These are phyloP conservation scores for Galerina marginata DNA, from an alignment of 768 basidiomycete genomes.

Conservation along the genomic window DNA sequence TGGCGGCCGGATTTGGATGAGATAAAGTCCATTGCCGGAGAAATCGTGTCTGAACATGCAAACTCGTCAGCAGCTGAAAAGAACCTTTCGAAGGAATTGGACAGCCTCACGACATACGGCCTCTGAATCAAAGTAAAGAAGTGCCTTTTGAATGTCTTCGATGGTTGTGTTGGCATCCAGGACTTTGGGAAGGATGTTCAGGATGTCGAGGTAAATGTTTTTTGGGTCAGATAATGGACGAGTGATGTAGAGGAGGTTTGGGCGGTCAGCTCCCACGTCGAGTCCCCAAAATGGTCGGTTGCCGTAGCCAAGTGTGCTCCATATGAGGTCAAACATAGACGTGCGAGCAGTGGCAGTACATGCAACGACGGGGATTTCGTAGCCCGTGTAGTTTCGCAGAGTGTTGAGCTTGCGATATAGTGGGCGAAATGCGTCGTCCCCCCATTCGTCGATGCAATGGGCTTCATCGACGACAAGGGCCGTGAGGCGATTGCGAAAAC, in stretches of 20 bases:
- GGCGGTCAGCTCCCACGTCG: constrained; percentile 1
- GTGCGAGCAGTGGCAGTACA: constrained; percentile 33
- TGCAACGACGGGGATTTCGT: constrained; percentile 31
- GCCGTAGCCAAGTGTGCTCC: constrained; percentile 21
- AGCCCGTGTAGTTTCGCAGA: constrained; percentile 28
- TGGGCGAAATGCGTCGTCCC: constrained; percentile 27
- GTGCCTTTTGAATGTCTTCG: no score
- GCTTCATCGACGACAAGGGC: constrained; percentile 32
- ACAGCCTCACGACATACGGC: no score
- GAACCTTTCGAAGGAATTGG: no score
- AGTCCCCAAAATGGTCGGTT: constrained; percentile 8
- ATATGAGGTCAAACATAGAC: constrained; percentile 30
- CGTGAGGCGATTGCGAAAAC: no score
- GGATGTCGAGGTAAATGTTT: constrained; percentile 15
- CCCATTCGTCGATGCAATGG: constrained; percentile 28
- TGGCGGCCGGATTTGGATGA: no score
- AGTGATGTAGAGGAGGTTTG: not conserved
- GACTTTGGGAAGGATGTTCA: not conserved
- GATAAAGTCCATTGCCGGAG: no score
- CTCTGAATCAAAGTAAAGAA: no score
- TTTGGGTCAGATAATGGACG: constrained; percentile 22
- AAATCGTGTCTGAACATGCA: no score
- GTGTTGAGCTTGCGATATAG: constrained; percentile 25
- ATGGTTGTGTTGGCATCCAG: no score
- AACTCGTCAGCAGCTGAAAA: no score